Evolutionary conservation across 768 basidiomycete species (phyloP), one percentile per base, ranked within the genome.

Genomic region (Tylopilus sp.): DNA sequence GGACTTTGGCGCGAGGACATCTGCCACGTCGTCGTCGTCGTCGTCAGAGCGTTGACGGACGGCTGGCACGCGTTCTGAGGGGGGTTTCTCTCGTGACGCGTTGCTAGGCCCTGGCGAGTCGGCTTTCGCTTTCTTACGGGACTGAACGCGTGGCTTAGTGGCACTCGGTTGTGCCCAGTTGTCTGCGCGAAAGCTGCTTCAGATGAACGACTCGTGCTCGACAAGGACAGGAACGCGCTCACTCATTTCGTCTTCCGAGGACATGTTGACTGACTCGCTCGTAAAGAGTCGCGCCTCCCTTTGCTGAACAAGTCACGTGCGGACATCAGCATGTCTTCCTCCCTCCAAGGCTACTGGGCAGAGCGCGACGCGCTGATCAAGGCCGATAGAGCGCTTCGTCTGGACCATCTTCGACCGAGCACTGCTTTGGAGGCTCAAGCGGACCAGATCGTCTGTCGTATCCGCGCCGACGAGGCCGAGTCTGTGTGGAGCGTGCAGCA

Each of bases 401-500:
- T 75, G n/a, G 85, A 86, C 53, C 63, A 71, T 42, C 29, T 43
- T 29, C 67, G 71, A 38, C 42, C 65, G 7, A 57, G 54, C 24
- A 68, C 78, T 3, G 62, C 67, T 19, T 61, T 68, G 0, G 83
- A 85, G 63, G 52, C 55, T 13, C 67, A 77, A 17, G 89, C 86
- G 11, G 88, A 89, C 56, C 66, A 68, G 49, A 72, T 83, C 46
- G 64, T 85, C 30, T 74, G 85, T 21, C 64, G 67, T 25, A 77
- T 90, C 50, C 81, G 87, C 30, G 66, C 72, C 0, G 53, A 62
- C 10, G 87, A 90, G 59, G 80, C 77, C 0, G 61, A 67, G 22
- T 74, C 76, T 0, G 72, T 89, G n/a, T 89, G 87, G 88, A 74
- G 61, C 33, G 69, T 68, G 42, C 78, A 83, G 22, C 72, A 80